Conservation (phyloP, 148 eudicot species). For the Talinum fruticosum region DNA sequence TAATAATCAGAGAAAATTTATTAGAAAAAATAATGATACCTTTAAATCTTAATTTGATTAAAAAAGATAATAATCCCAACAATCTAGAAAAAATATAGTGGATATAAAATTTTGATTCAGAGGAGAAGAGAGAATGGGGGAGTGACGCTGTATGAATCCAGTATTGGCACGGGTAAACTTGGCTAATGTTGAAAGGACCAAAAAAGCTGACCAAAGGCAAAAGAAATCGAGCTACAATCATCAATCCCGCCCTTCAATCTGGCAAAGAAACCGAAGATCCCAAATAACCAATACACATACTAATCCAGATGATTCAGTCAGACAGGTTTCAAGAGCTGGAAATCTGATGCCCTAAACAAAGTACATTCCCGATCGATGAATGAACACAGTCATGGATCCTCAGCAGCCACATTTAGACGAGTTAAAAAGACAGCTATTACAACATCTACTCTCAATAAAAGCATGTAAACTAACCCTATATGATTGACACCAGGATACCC, state of each 20-base stretch:
- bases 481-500: neutral
- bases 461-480: conserved; percentile 6
- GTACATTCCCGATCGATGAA: conserved; percentile 10
- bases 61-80: too few species aligned
- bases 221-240: neutral
- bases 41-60: too few species aligned
- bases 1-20: too few species aligned
- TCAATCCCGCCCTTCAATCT: neutral
- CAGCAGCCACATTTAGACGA: neutral
- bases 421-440: neutral
- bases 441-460: conserved; percentile 3
- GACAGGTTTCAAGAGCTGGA: neutral
- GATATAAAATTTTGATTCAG: too few species aligned
- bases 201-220: neutral
- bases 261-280: conserved; percentile 1
- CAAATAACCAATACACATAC: neutral
- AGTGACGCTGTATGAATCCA: too few species aligned
- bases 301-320: neutral
- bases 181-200: too few species aligned
- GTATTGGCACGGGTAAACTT: too few species aligned
- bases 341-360: neutral
- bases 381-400: conserved; percentile 7
- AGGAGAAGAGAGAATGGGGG: too few species aligned
- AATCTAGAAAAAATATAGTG: too few species aligned
- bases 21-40: too few species aligned